These are phyloP conservation scores for Artemisia tridentata DNA, from an alignment of 129 eudicot species.

Conservation along the genomic window DNA sequence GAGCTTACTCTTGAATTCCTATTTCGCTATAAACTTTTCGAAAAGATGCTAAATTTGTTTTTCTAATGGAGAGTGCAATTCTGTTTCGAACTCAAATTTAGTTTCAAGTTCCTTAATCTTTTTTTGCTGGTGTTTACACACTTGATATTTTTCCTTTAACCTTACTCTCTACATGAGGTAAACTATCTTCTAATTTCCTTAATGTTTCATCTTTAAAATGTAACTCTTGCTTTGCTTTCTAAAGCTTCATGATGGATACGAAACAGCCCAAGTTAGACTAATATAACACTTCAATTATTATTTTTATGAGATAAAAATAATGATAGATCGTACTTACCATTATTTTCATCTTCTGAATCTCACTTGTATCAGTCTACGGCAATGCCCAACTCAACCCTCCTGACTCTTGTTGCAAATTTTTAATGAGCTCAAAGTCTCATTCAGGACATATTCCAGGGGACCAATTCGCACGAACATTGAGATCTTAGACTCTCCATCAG, in stretches of 20 bases:
- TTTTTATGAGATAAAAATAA: background rate
- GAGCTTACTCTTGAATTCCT: conserved; percentile 56
- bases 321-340: conserved; percentile 43
- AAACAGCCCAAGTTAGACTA: conserved; percentile 3
- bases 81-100: conserved; percentile 53
- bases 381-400: conserved; percentile 91
- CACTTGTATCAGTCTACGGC: conserved; percentile 76
- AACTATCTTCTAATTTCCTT: conserved; percentile 77
- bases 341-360: conserved; percentile 71
- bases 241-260: conserved; percentile 49
- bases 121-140: conserved; percentile 62
- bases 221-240: conserved; percentile 69
- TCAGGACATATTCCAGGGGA: conserved; percentile 78
- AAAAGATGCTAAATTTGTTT: conserved; percentile 68
- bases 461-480: conserved; percentile 97
- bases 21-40: conserved; percentile 67
- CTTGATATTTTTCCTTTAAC: conserved; percentile 70
- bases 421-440: conserved; percentile 85
- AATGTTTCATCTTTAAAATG: conserved; percentile 74
- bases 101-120: conserved; percentile 75
- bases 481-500: conserved; percentile 90
- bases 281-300: background rate
- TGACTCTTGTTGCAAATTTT: conserved; percentile 84
- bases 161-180: conserved; percentile 66
- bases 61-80: conserved; percentile 59